Evolutionary conservation across 2,329 filamentous ascomycete genomes (phyloP).

Genomic region (Aspergillus fumigatiaffinis): DNA sequence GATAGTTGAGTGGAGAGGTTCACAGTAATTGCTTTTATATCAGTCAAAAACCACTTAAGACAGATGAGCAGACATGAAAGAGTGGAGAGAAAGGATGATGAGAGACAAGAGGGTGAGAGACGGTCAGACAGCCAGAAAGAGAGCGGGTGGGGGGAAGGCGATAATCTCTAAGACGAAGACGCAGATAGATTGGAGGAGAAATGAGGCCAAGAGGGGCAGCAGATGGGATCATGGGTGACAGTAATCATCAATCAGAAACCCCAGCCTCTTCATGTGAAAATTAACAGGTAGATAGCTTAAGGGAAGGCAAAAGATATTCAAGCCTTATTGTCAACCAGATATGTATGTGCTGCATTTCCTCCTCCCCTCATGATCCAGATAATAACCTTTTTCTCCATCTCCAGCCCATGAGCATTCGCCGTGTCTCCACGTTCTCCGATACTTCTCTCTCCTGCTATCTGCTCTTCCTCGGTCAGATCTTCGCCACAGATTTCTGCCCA

Average conservation of each 20-base stretch:
- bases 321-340: background rate
- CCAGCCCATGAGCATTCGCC: slow-evolving; percentile 13
- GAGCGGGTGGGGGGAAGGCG: background rate
- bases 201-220: background rate
- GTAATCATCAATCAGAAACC: background rate
- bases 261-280: background rate
- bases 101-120: background rate
- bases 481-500: slow-evolving; percentile 3
- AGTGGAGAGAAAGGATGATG: slow-evolving; percentile 4
- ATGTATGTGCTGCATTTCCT: background rate
- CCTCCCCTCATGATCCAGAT: background rate
- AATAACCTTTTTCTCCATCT: background rate
- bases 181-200: background rate
- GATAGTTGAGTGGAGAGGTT: background rate
- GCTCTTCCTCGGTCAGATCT: slow-evolving; percentile 6
- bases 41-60: background rate
- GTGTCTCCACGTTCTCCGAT: slow-evolving; percentile 10
- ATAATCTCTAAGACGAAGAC: background rate
- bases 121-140: background rate
- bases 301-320: no score
- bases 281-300: background rate
- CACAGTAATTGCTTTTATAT: background rate
- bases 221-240: background rate
- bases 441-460: slow-evolving; percentile 1
- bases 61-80: background rate